Base-by-base conservation (phyloP, 2,329 filamentous ascomycete species). In the Cladosporium cucumerinum region DNA sequence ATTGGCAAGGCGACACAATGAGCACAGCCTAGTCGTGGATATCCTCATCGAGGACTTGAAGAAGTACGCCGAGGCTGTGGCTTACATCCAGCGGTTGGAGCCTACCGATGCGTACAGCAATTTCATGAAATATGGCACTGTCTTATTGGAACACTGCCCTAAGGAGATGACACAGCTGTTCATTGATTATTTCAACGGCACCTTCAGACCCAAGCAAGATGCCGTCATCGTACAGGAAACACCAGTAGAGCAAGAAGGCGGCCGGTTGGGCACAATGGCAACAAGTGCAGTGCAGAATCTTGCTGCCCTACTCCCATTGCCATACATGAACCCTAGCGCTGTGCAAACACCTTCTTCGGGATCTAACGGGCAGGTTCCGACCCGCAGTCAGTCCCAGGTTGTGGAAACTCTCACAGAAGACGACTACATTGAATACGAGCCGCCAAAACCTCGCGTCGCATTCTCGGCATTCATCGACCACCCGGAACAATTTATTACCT, bases 381-480 rank as follows among this genome's bases (percentile, higher is more conserved):
- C 84, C 7, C 84, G 84, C 46, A 83, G 81, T 64, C 85, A 89
- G 61, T 79, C 80, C 2, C 79, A 82, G 21, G 79, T 87, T 23
- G 73, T 84, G 10, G 81, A 82, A 66, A 87, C 70, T 74, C 85
- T 68, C 72, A 84, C 66, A 75, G 87, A 79, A 60, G 82, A 82
- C 34, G 77, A 80, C 1, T 77, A 79, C 6, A 76, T 82, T 28
- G 84, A 86, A 68, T 99, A 99, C 77, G 87, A 86, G 5, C 84
- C 90, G 2, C 94, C 95, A 0, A 90, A 89, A 65, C 94, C 95
- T 5, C 84, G 94, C 66, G 93, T 89, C 1, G 94, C 95, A 0
- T 99, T 99, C 72, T 97, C 95, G 1, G 94, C 92, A 0, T 99
- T 99, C 73, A 93, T 99, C 66, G 94, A 97, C 72, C 93, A 97